Evolutionary conservation across 2,329 filamentous ascomycete genomes (phyloP), one percentile per base, ranked within the genome.

Genomic region (Scedosporium boydii): DNA sequence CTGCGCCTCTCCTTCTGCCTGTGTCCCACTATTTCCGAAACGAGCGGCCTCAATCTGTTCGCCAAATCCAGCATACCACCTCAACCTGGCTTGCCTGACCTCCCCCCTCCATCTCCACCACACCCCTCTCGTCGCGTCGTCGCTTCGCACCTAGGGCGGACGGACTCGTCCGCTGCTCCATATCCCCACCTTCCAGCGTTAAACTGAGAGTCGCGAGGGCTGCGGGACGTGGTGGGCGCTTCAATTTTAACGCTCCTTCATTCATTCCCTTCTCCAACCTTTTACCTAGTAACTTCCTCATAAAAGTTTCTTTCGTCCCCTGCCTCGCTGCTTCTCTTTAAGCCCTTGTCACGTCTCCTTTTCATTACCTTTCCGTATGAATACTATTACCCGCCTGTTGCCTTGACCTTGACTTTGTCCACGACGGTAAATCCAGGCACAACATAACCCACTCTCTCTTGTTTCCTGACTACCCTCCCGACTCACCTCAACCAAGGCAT

Each of bases 61-160:
- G 58, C 46, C 55, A 48, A 55, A 34, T 41, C 42, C 60, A 53
- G 23, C 60, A 48, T 58, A 58, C 58, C 58, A 63, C 61, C 51
- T 57, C 46, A 59, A 38, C 61, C 60, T 61, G 61, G 55, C 29
- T 18, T 27, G 14, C 48, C 21, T 27, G 53, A 56, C 46, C 48
- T 61, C 29, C 51, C 14, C 29, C 27, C 23, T 23, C 26, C 38
- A 44, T 29, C 23, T 48, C 48, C 51, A 58, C 41, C 48, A 21
- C 21, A 12, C 48, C 48, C 23, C 48, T 21, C 48, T 21, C n/a
- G 10, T 26, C 48, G n/a, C n/a, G 48, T 46, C 18, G 42, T 46
- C 14, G 6, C 14, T 46, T 46, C 42, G 6, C 42, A 46, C 42
- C 48, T 12, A 34, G 6, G 29, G 29, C 29, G 21, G 48, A 21